Base-by-base conservation (phyloP, 208 protist species). In the Trypanosomatidae sp. region DNA sequence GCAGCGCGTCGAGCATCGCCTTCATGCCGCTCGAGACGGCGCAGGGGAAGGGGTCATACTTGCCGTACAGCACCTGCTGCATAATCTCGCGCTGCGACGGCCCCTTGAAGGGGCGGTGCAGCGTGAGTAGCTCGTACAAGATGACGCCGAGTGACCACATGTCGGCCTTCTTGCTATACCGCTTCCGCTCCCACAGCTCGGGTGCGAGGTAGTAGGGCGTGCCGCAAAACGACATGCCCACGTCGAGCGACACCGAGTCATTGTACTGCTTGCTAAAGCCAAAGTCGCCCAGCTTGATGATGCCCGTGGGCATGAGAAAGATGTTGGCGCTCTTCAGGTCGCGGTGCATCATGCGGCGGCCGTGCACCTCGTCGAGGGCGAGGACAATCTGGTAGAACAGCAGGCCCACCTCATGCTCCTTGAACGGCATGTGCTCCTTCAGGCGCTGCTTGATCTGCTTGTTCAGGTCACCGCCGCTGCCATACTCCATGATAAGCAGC, bases 121-220 rank as follows among this genome's bases (percentile, higher is more conserved):
- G 53, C 2, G 78, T 84, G 5, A 89, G 57, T 25, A 94, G 48
- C 48, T 94, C 86, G 53, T 92, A 94, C 18, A 94, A 61, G 38
- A 92, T 74, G 23, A 85, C 76, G 8, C 86, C 86, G 26, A 96
- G 66, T 4, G 84, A 76, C 88, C 89, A 97, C 68, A 96, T 88
- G 56, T 97, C 92, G 6, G 68, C 64, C 66, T 96, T 96, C 50
- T 92, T 82, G 63, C 90, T 94, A 70, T 96, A 97, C 21, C 72
- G 69, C 53, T 91, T 86, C 51, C 85, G 54, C 45, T 91, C 61
- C 71, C 83, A 96, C 19, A 97, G 54, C 59, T 97, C 89, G 3
- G 92, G 92, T 6, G 83, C 77, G n/a, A 97, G 66, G 61, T 96
- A 97, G 58, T 95, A 93, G 1, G 91, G 87, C n/a, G 82, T 91